Conservation (phyloP, 139 green algal genomes). For the Picochlorum costavermella region DNA sequence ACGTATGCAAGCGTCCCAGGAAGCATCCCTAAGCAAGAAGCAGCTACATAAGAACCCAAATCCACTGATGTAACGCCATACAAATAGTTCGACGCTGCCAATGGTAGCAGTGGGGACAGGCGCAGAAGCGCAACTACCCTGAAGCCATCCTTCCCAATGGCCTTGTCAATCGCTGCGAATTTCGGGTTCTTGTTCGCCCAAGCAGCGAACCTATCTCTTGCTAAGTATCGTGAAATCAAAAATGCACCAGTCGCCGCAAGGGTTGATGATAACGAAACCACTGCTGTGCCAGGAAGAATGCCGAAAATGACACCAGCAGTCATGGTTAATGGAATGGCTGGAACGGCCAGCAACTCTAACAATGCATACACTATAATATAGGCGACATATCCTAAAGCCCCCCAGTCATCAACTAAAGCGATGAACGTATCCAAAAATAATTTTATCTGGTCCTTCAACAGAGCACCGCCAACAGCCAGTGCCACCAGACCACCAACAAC, state of each 20-base stretch:
- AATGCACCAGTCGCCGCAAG: constrained; percentile 75
- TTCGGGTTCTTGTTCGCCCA: constrained; percentile 40
- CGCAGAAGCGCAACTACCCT: constrained; percentile 86
- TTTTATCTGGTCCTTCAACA: constrained; percentile 50
- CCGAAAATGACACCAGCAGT: constrained; percentile 83
- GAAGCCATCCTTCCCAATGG: constrained; percentile 81
- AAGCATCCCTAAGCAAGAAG: constrained; percentile 84
- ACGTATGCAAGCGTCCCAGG: constrained; percentile 88
- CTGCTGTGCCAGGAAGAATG: constrained; percentile 49
- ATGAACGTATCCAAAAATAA: constrained; percentile 26
- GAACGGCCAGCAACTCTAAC: constrained; percentile 39
- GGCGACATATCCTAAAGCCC: constrained; percentile 50
- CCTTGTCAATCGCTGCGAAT: constrained; percentile 81
- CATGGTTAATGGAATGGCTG: constrained; percentile 86
- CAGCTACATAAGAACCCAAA: constrained; percentile 67
- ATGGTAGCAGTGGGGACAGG: constrained; percentile 81
- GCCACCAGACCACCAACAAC: constrained; percentile 34
- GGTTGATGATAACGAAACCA: constrained; percentile 69
- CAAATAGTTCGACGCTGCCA: constrained; percentile 84
- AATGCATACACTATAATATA: constrained; percentile 47
- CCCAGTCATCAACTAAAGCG: constrained; percentile 53
- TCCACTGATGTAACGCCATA: constrained; percentile 87
- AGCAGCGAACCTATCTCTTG: constrained; percentile 60
- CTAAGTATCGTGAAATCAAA: constrained; percentile 85
- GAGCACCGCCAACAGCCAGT: constrained; percentile 35